A percentile compares a stretch with the other conserved stretches of the same genome.
Evolutionary conservation across 768 basidiomycete genomes (phyloP).

Genomic region (Podaxis sp.): DNA sequence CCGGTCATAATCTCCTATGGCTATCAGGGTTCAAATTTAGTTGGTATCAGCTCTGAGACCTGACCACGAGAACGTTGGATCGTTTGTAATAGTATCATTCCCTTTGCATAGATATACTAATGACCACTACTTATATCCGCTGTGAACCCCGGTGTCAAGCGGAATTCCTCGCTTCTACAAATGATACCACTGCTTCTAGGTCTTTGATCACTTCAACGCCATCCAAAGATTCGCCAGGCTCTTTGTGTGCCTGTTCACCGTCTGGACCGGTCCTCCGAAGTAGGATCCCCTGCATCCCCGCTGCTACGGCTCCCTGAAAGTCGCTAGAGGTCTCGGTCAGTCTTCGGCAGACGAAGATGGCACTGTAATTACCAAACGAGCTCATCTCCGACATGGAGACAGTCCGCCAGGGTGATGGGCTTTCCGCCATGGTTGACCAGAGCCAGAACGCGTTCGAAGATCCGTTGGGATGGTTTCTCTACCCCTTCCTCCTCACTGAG

Average conservation of each 20-base stretch:
- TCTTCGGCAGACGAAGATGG: neutral
- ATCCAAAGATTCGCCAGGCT: slow-evolving; percentile 37
- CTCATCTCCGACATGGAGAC: slow-evolving; percentile 79
- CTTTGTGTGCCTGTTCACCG: slow-evolving; percentile 47
- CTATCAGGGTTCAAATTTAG: neutral
- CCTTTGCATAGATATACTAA: slow-evolving; percentile 3
- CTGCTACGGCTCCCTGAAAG: slow-evolving; percentile 56
- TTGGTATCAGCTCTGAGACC: neutral
- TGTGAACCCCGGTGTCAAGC: neutral
- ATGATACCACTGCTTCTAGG: slow-evolving; percentile 25
- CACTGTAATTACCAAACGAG: slow-evolving; percentile 50
- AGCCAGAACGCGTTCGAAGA: slow-evolving; percentile 53
- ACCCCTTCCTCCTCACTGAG: slow-evolving; percentile 68
- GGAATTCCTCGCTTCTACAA: slow-evolving; percentile 14
- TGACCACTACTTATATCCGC: neutral
- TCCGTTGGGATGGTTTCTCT: slow-evolving; percentile 65
- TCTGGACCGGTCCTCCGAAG: slow-evolving; percentile 50
- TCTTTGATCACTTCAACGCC: slow-evolving; percentile 36
- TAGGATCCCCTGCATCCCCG: slow-evolving; percentile 59
- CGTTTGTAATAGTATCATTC: neutral
- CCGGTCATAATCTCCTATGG: neutral
- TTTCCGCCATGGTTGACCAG: slow-evolving; percentile 21
- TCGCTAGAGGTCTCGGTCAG: slow-evolving; percentile 45
- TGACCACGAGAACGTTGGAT: neutral
- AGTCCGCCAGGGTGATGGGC: slow-evolving; percentile 38